phyloP scores from a whole-genome alignment of 1,284 basidiomycete species.

The Clitocybe nebularis region DNA sequence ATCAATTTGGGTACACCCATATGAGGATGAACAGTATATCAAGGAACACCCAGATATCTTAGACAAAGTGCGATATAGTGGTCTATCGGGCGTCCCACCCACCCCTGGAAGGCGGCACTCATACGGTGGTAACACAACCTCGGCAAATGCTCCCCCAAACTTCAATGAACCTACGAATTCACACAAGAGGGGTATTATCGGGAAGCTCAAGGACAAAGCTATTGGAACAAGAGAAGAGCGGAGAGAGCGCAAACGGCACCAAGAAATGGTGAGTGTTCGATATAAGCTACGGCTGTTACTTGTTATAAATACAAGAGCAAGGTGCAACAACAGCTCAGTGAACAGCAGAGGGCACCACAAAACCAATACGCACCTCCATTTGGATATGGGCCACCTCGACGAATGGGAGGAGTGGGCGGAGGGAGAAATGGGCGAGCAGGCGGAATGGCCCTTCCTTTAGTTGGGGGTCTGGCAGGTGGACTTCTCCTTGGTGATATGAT shows the following conservation, averaged over 20 bases:
- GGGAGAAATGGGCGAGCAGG: conserved; percentile 27
- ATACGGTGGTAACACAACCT: conserved; percentile 19
- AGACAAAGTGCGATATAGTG: conserved; percentile 27
- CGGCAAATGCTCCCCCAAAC: conserved; percentile 10
- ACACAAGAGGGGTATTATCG: conserved; percentile 50
- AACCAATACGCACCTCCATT: conserved; percentile 16
- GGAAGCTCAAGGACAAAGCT: conserved; percentile 57
- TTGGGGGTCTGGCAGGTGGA: conserved; percentile 61
- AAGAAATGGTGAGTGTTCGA: conserved; percentile 27
- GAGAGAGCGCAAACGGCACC: conserved; percentile 38
- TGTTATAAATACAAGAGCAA: conserved; percentile 17
- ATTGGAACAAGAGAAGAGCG: conserved; percentile 63
- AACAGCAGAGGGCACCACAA: conserved; percentile 23
- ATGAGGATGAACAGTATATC: conserved; percentile 62
- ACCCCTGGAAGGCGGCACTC: conserved; percentile 21
- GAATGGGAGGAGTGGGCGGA: conserved; percentile 18
- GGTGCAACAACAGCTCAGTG: conserved; percentile 26
- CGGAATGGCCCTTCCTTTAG: conserved; percentile 44
- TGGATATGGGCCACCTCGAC: conserved; percentile 12
- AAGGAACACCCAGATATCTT: conserved; percentile 48
- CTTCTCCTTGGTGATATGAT: conserved; percentile 51
- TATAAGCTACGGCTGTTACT: conserved; percentile 10
- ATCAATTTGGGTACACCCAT: conserved; percentile 68
- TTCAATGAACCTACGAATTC: conserved; percentile 6
- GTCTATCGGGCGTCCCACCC: conserved; percentile 3